Percentiles rank a stretch among this genome's conserved stretches.
Evolutionary conservation across 495 filamentous ascomycete genomes (phyloP).

Genomic region (Aspergillus biplanus): DNA sequence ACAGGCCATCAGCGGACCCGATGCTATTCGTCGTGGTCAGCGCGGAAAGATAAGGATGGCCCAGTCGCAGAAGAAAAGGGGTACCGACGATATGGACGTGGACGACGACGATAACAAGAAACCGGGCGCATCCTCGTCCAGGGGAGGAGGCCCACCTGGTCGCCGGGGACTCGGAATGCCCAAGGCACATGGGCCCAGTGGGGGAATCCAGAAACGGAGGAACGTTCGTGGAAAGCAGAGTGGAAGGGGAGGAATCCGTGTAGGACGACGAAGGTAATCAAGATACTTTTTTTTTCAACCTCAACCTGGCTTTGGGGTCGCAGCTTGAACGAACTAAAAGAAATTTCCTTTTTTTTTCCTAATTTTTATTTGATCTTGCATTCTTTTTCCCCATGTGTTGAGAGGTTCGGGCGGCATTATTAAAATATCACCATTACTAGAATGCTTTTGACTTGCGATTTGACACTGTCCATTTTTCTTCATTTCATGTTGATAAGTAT

Average conservation of each 20-base stretch:
- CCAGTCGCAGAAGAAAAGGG: conserved; percentile 61
- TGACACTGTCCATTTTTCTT: neutral
- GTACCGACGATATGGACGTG: conserved; percentile 67
- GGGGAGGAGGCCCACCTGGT: conserved; percentile 25
- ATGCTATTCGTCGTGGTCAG: conserved; percentile 79
- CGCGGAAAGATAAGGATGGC: conserved; percentile 88
- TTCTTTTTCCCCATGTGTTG: neutral
- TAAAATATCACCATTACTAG: neutral
- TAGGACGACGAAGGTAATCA: conserved; percentile 26
- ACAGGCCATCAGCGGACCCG: conserved; percentile 81
- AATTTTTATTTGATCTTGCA: neutral
- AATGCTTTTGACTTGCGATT: neutral
- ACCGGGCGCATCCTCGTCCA: conserved; percentile 15
- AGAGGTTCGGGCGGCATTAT: neutral
- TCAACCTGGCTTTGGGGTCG: too few species aligned
- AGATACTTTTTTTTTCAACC: neutral
- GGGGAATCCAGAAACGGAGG: conserved; percentile 43
- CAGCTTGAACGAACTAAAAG: conserved; percentile 19
- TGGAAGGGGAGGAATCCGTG: conserved; percentile 31
- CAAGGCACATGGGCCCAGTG: conserved; percentile 46
- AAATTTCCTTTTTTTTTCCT: neutral
- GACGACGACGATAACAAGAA: conserved; percentile 53
- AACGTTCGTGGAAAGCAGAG: conserved; percentile 16
- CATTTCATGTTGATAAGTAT: neutral
- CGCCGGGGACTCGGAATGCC: conserved; percentile 52